These are phyloP conservation scores for Pseudotsuga menziesii DNA, from an alignment of 75 land plant species.

Conservation along the genomic window DNA sequence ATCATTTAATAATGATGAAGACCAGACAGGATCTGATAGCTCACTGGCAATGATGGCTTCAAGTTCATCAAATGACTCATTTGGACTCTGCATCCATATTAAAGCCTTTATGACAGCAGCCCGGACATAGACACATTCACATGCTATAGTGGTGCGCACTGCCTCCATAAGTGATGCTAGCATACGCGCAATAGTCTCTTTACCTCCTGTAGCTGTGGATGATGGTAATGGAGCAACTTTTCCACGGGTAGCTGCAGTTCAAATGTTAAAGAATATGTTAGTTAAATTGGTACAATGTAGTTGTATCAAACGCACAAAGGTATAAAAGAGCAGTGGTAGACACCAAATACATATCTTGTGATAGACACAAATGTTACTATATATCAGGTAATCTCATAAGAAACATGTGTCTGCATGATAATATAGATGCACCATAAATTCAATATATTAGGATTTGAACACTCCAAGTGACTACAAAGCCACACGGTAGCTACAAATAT, in stretches of 20 bases:
- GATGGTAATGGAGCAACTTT: constrained; percentile 32
- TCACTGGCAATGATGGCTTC: constrained; percentile 88
- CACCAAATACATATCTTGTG: background rate
- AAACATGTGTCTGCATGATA: background rate
- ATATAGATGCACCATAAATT: no score
- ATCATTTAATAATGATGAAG: constrained; percentile 88
- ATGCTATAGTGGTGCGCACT: constrained; percentile 96
- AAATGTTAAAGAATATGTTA: background rate
- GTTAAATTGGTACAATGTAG: background rate
- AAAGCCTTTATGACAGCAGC: constrained; percentile 94
- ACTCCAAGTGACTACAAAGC: no score
- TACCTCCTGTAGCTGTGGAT: constrained; percentile 39
- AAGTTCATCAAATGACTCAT: constrained; percentile 93
- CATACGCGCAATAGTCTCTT: constrained; percentile 86
- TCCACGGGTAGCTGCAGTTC: constrained; percentile 23
- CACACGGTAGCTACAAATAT: background rate
- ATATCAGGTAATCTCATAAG: background rate
- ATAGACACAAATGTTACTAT: background rate
- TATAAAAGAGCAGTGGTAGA: background rate
- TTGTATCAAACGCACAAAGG: background rate
- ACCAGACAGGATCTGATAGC: constrained; percentile 95
- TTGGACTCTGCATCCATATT: constrained; percentile 98
- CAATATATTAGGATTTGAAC: no score
- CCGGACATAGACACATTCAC: constrained; percentile 98
- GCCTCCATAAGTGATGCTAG: constrained; percentile 92